phyloP scores from a whole-genome alignment of 2,329 filamentous ascomycete genomes.

The Rhynchosporium secalis region DNA sequence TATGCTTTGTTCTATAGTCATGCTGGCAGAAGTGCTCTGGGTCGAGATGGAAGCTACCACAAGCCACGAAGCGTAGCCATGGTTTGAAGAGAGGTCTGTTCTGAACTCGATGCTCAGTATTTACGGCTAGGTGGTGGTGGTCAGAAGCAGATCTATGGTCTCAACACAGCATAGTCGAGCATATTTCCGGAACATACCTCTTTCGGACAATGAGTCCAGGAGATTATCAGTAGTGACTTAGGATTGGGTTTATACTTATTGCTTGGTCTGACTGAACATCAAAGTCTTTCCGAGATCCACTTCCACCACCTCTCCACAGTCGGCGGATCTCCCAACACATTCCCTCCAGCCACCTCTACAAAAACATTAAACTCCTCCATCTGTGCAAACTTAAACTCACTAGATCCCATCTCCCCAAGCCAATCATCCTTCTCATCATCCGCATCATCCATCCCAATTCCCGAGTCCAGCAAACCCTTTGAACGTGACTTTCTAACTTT shows the following conservation, averaged over 20 bases:
- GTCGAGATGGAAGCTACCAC: no score
- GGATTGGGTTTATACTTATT: not conserved
- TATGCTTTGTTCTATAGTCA: not conserved
- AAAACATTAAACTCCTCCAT: slow-evolving; percentile 81
- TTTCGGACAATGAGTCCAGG: no score
- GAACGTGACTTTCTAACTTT: slow-evolving; percentile 74
- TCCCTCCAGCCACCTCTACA: slow-evolving; percentile 76
- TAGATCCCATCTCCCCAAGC: slow-evolving; percentile 78
- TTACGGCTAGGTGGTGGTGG: no score
- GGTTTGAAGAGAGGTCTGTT: no score
- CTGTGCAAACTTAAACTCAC: slow-evolving; percentile 75
- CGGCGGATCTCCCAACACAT: slow-evolving; percentile 63
- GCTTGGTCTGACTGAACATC: slow-evolving; percentile 18
- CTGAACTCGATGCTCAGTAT: no score
- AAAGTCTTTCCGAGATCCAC: slow-evolving; percentile 82
- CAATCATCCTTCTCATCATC: slow-evolving; percentile 77
- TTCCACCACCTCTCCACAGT: slow-evolving; percentile 83
- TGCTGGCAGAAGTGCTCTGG: not conserved
- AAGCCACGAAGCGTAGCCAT: no score
- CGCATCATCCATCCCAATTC: slow-evolving; percentile 64
- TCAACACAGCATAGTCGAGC: no score
- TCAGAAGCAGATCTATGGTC: no score
- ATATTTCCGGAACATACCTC: no score
- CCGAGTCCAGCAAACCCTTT: slow-evolving; percentile 80
- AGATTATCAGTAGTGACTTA: not conserved